Evolutionary conservation across 805 yeast species (phyloP).

Genomic region (Sungouiozyma intestinalis): DNA sequence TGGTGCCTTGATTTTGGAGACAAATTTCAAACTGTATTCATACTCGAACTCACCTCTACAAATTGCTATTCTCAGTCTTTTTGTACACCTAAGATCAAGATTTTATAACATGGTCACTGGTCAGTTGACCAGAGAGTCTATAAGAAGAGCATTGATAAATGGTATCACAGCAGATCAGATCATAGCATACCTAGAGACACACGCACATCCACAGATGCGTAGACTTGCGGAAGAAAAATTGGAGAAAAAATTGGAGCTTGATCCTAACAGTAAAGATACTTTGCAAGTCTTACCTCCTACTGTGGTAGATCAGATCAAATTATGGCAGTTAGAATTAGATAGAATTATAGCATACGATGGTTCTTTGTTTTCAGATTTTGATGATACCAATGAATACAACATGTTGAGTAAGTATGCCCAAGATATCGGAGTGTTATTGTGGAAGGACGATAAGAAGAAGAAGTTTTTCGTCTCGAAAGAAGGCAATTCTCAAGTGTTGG

Average conservation of each 20-base stretch:
- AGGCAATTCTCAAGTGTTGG: constrained; percentile 84
- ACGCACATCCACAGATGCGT: constrained; percentile 90
- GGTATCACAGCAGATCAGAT: constrained; percentile 96
- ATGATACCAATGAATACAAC: constrained; percentile 66
- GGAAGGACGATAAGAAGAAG: constrained; percentile 64
- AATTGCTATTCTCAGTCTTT: constrained; percentile 81
- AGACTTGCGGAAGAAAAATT: constrained; percentile 58
- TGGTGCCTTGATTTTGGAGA: constrained; percentile 82
- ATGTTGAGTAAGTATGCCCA: constrained; percentile 65
- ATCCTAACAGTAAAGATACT: constrained; percentile 37
- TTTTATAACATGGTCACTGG: constrained; percentile 92
- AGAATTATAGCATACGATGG: constrained; percentile 84
- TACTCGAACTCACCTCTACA: constrained; percentile 91
- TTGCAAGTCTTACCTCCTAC: constrained; percentile 79
- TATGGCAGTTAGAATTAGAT: constrained; percentile 95
- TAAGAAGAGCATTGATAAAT: constrained; percentile 68
- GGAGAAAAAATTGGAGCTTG: constrained; percentile 56
- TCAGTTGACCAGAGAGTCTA: constrained; percentile 83
- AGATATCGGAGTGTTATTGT: constrained; percentile 84
- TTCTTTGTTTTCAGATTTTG: constrained; percentile 76
- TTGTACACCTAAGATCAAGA: constrained; percentile 75
- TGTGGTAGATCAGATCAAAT: constrained; percentile 87
- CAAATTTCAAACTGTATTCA: constrained; percentile 87
- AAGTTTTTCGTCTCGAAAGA: constrained; percentile 81
- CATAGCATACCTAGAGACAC: constrained; percentile 75